Evolutionary conservation across 176 grass and related monocot species (phyloP), one percentile per base, ranked within the genome.

Genomic region (Triticum dicoccoides): DNA sequence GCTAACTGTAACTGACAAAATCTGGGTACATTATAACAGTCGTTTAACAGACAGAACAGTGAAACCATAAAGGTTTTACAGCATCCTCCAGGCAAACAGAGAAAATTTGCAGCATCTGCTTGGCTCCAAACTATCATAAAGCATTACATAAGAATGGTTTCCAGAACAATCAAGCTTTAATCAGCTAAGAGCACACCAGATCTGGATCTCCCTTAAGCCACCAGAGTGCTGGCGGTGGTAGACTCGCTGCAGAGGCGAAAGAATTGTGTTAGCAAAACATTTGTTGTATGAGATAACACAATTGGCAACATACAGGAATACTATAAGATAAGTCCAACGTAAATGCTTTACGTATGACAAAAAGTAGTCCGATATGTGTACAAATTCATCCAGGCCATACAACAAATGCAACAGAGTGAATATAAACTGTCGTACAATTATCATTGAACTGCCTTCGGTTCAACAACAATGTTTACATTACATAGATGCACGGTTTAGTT

Each of bases 201-300:
- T 51, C 68, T 33, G 68, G 44, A 84, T 58, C 66, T 83, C 42
- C 54, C 77, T 68, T 93, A 93, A 38, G 94, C 91, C 87, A 95
- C 94, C 65, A 95, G 87, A 69, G 91, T 91, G 87, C 91, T 96
- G 7, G 91, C 91, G 0, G 91, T 93, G 66, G 84, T 89, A 4
- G 89, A 93, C 65, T 91, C 91, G 9, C 91, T 96, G 91, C 82
- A 85, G 35, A 76, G 71, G 76, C 51, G 25, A 42, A 69, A 47
- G 14, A 79, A 42, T 79, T 15, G 56, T 64, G 80, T 73, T 61
- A 79, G 74, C 12, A 75, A 2, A 82, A 37, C 37, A 27, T 21
- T 47, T 20, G 18, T 37, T 8, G 20, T 30, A 52, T 17, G n/a
- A 41, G 4, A 61, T 20, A 64, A 21, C 11, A 54, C 4, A 6